A percentile compares a stretch with the other conserved stretches of the same genome.
These are phyloP conservation scores for Rhizopus delemar DNA, from an alignment of 371 early-diverging fungal genomes.

Conservation along the genomic window DNA sequence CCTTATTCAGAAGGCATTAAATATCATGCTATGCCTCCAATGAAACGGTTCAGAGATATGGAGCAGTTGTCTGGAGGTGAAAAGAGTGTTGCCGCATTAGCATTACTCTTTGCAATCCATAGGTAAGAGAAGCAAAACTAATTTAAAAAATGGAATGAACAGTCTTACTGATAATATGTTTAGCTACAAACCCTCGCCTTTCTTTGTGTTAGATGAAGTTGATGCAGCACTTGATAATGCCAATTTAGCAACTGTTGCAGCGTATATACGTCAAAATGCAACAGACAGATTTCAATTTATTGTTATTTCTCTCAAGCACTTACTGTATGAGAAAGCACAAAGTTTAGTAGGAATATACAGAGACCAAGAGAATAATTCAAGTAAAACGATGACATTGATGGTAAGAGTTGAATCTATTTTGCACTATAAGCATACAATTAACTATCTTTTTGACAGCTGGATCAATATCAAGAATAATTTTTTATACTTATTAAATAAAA, in stretches of 20 bases:
- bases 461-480: constrained; percentile 20
- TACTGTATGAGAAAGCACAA: constrained; percentile 93
- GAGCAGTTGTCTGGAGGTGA: constrained; percentile 99
- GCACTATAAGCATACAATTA: not conserved
- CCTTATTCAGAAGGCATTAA: constrained; percentile 94
- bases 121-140: constrained; percentile 39
- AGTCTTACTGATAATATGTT: not conserved
- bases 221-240: constrained; percentile 99
- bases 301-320: constrained; percentile 96
- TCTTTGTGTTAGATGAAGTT: constrained; percentile 99
- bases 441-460: constrained; percentile 15
- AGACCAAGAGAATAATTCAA: constrained; percentile 84
- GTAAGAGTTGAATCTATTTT: constrained; percentile 30
- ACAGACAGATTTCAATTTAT: constrained; percentile 89
- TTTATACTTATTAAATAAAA: not conserved
- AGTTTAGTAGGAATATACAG: constrained; percentile 97
- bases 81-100: constrained; percentile 97
- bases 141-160: not conserved
- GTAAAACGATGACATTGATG: constrained; percentile 81
- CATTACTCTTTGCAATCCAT: constrained; percentile 97
- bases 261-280: constrained; percentile 77
- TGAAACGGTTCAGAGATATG: constrained; percentile 99
- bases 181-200: constrained; percentile 93
- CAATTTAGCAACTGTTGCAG: constrained; percentile 92
- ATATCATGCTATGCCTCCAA: constrained; percentile 99